Evolutionary conservation across 257 asterid species (phyloP).

Genomic region (Buddleja alternifolia): DNA sequence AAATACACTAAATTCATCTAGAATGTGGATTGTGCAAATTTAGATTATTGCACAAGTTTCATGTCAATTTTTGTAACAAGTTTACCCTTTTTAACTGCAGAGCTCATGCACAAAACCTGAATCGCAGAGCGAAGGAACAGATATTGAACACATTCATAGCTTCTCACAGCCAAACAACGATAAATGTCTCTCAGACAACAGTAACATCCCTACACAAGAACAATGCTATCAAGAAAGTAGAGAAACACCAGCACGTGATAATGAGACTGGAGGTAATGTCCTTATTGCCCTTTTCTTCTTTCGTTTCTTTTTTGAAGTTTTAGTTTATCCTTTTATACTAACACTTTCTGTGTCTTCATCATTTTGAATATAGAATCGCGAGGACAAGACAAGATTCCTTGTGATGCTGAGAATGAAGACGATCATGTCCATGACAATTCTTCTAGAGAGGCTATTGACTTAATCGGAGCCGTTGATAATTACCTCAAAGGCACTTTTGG

Average conservation of each 20-base stretch:
- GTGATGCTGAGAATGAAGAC: conserved; percentile 31
- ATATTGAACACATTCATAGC: conserved; percentile 34
- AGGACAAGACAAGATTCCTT: conserved; percentile 40
- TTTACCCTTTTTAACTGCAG: conserved; percentile 41
- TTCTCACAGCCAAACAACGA: conserved; percentile 38
- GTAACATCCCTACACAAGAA: conserved; percentile 37
- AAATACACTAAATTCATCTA: background rate
- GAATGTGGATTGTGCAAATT: no score
- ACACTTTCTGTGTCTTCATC: background rate
- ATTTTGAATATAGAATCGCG: conserved; percentile 36
- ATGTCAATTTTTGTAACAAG: background rate
- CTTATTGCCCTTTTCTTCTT: background rate
- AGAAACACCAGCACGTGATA: conserved; percentile 33
- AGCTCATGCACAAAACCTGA: conserved; percentile 90
- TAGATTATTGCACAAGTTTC: no score
- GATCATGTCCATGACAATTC: conserved; percentile 36
- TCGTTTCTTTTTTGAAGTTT: background rate
- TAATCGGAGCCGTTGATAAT: conserved; percentile 81
- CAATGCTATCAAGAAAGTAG: conserved; percentile 31
- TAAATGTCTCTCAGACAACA: conserved; percentile 34
- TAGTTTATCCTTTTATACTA: background rate
- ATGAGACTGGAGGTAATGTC: conserved; percentile 44
- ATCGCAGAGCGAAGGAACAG: conserved; percentile 52
- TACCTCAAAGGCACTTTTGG: conserved; percentile 42
- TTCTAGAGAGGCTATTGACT: conserved; percentile 73